Percentiles rank a stretch among this genome's conserved stretches.
Conservation (phyloP, 1,284 basidiomycete species). For the Xerocomus amazonicus region DNA sequence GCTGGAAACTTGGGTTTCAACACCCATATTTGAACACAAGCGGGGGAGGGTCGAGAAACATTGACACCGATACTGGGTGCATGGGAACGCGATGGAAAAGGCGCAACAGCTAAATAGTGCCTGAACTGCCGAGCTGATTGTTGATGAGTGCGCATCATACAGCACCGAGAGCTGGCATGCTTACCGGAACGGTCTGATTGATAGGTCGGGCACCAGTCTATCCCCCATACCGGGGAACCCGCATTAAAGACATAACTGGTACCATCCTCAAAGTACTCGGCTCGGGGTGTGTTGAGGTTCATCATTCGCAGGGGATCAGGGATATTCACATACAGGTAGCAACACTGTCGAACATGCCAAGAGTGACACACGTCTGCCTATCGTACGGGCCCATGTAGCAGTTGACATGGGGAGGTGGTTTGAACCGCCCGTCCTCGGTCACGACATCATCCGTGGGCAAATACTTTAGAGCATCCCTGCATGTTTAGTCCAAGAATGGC, state of each 20-base stretch:
- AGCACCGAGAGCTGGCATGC: constrained; percentile 12
- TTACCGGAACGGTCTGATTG: constrained; percentile 54
- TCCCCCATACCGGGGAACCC: constrained; percentile 80
- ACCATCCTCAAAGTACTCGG: constrained; percentile 36
- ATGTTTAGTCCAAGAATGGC: constrained; percentile 4
- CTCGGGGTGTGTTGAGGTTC: constrained; percentile 30
- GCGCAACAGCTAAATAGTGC: constrained; percentile 82
- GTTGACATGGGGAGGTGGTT: constrained; percentile 48
- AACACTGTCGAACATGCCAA: constrained; percentile 53
- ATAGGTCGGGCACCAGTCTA: constrained; percentile 88
- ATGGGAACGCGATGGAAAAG: constrained; percentile 60
- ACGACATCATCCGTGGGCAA: constrained; percentile 49
- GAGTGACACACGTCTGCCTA: constrained; percentile 45
- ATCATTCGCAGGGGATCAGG: not conserved
- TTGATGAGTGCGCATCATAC: not conserved
- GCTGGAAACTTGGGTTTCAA: constrained; percentile 17
- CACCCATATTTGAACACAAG: constrained; percentile 74
- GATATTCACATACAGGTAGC: constrained; percentile 60
- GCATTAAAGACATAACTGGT: constrained; percentile 71
- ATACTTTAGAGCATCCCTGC: constrained; percentile 54
- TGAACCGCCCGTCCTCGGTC: constrained; percentile 46
- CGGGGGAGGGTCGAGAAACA: constrained; percentile 45
- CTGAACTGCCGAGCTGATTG: constrained; percentile 48
- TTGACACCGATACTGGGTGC: constrained; percentile 59
- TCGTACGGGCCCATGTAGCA: constrained; percentile 63